phyloP scores from a whole-genome alignment of 371 early-diverging fungal genomes.

The Rhizopus microsporus region DNA sequence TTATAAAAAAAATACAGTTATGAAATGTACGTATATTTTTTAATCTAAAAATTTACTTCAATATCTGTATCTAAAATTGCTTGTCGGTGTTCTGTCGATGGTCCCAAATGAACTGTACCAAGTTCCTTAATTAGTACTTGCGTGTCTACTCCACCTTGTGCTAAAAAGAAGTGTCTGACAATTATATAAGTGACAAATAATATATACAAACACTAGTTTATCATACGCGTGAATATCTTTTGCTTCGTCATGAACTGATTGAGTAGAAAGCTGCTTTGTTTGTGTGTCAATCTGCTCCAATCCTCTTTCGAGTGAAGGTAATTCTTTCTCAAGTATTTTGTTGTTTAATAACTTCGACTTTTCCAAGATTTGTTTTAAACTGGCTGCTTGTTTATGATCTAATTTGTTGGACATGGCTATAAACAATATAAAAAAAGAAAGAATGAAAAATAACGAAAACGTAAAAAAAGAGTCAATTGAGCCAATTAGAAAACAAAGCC shows the following conservation, averaged over 20 bases:
- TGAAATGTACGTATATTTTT: neutral
- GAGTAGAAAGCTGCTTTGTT: constrained; percentile 30
- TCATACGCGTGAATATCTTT: constrained; percentile 43
- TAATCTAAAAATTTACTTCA: constrained; percentile 20
- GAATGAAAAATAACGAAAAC: constrained; percentile 7
- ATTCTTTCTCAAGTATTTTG: constrained; percentile 30
- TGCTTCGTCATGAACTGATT: constrained; percentile 20
- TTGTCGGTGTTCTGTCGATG: constrained; percentile 34
- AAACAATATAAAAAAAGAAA: constrained; percentile 5
- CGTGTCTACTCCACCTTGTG: constrained; percentile 48
- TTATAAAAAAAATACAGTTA: constrained; percentile 2
- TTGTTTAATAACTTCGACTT: constrained; percentile 37
- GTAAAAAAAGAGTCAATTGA: neutral
- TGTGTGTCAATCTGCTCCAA: constrained; percentile 43
- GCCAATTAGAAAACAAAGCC: neutral
- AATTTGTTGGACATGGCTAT: constrained; percentile 6
- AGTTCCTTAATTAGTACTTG: constrained; percentile 43
- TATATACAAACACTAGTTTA: neutral
- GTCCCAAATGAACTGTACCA: constrained; percentile 46
- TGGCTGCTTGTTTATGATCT: constrained; percentile 10
- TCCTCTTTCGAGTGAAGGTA: constrained; percentile 44
- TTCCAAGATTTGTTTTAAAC: constrained; percentile 40
- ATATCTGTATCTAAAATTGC: constrained; percentile 51
- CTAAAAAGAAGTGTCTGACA: constrained; percentile 46
- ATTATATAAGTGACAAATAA: neutral